phyloP scores from a whole-genome alignment of 805 yeast species.

The Ogataea kodamae region DNA sequence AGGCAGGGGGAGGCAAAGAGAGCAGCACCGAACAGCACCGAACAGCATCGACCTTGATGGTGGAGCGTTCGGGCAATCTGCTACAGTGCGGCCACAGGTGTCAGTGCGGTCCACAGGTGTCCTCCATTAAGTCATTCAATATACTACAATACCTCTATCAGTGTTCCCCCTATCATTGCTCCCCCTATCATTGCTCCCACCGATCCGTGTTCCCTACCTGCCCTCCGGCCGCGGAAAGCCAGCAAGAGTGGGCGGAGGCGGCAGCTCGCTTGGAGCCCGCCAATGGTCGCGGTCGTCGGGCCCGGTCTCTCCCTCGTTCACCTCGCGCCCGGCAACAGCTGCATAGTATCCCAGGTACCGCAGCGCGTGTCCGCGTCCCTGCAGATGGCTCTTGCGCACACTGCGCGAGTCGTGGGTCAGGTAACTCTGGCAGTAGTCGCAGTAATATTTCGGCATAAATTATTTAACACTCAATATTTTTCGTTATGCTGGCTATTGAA shows the following conservation, averaged over 20 bases:
- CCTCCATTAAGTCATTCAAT: too few relatives aligned
- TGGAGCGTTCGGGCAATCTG: too few relatives aligned
- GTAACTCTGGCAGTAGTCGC: conserved; percentile 81
- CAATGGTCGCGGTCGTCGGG: conserved; percentile 8
- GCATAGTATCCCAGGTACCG: conserved; percentile 75
- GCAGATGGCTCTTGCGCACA: conserved; percentile 75
- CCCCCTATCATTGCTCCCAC: not conserved
- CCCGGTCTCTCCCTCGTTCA: conserved; percentile 22
- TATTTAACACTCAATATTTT: too few relatives aligned
- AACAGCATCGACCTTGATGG: too few relatives aligned
- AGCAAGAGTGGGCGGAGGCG: conserved; percentile 35
- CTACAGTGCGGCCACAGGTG: not conserved
- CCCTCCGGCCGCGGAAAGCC: conserved; percentile 34
- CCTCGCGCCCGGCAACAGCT: conserved; percentile 30
- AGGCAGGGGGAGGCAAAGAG: not conserved
- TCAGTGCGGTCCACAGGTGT: not conserved
- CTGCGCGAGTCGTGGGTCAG: conserved; percentile 86
- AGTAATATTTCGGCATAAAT: conserved; percentile 66
- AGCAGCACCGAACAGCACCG: not conserved
- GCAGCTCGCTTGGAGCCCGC: conserved; percentile 11
- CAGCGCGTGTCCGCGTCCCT: conserved; percentile 73
- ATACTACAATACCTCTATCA: too few relatives aligned
- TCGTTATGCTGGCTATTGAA: conserved; percentile 25
- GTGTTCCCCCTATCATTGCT: too few relatives aligned
- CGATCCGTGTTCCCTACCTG: conserved; percentile 1